Evolutionary conservation across 768 basidiomycete species (phyloP).

Genomic region (Tulasnella sp.): DNA sequence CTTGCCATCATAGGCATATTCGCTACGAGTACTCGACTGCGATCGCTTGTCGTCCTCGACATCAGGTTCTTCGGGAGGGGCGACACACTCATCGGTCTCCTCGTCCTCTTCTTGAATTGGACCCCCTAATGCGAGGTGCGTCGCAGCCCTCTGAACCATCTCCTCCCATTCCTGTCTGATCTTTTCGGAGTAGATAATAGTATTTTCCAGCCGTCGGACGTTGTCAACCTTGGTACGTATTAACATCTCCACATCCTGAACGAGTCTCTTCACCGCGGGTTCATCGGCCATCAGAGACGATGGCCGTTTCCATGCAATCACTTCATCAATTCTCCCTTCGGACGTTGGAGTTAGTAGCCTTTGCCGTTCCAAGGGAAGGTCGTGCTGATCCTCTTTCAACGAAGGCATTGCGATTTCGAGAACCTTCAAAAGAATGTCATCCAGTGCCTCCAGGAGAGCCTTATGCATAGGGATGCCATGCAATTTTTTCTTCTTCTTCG

Average conservation of each 20-base stretch:
- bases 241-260: constrained; percentile 78
- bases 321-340: constrained; percentile 72
- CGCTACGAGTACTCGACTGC: constrained; percentile 48
- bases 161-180: constrained; percentile 97
- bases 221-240: constrained; percentile 92
- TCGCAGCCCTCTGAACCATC: constrained; percentile 59
- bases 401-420: constrained; percentile 76
- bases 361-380: constrained; percentile 87
- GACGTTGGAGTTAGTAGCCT: constrained; percentile 80
- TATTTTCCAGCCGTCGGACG: constrained; percentile 92
- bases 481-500: constrained; percentile 9
- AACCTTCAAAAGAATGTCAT: constrained; percentile 72
- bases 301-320: constrained; percentile 81
- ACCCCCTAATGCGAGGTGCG: constrained; percentile 14
- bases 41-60: constrained; percentile 22
- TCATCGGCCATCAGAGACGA: constrained; percentile 51
- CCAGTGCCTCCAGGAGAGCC: constrained; percentile 71
- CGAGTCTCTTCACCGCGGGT: constrained; percentile 65
- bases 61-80: constrained; percentile 20
- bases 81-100: constrained; percentile 31
- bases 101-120: constrained; percentile 41
- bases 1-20: constrained; percentile 45
- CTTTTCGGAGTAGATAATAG: constrained; percentile 93
- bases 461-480: constrained; percentile 43
- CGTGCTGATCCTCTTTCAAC: constrained; percentile 82